Evolutionary conservation across 208 protist genomes (phyloP), one percentile per base, ranked within the genome.

Genomic region (Leishmania mexicana): DNA sequence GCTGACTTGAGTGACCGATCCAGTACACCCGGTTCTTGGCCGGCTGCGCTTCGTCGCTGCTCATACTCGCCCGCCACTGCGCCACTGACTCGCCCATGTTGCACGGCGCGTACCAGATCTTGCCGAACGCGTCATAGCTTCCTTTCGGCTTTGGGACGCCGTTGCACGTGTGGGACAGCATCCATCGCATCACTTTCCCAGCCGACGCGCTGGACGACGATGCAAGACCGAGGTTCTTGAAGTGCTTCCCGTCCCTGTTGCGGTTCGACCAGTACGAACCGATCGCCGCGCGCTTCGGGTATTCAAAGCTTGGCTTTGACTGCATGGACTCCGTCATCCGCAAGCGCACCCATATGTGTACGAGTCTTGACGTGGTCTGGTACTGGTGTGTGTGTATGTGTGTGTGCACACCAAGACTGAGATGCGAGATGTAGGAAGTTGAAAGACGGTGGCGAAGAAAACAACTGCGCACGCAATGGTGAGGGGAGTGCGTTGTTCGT

Each of bases 1-100:
- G 87, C 75, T 87, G 81, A 3, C 87, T 92, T 24, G 94, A 86
- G 86, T 98, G 96, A 2, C 93, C 92, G 42, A 97, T 88, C 90
- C 94, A 98, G 64, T 92, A 97, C 31, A 84, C 88, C 31, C 78
- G 81, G 83, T 92, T 80, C 51, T 42, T 83, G 40, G 40, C 35
- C 2, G 57, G 19, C 40, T 54, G 45, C 7, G 68, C 40, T 7
- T 53, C 73, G 73, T 40, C 73, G 53, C 47, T 57, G 10, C n/a
- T 40, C 47, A 19, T 78, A 65, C 3, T 76, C 24, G 49, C 70
- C 1, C 90, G 86, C 73, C 76, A 76, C 65, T 75, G 57, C 62
- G 86, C 75, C 67, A 81, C 83, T 17, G 82, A 85, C 57, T 83
- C 83, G 24, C 19, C 81, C 79, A 88, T 85, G 75, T 92, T 79